A percentile compares a stretch with the other conserved stretches of the same genome.
These are phyloP conservation scores for Aspergillus quadricinctus DNA, from an alignment of 2,329 filamentous ascomycete species.

Conservation along the genomic window DNA sequence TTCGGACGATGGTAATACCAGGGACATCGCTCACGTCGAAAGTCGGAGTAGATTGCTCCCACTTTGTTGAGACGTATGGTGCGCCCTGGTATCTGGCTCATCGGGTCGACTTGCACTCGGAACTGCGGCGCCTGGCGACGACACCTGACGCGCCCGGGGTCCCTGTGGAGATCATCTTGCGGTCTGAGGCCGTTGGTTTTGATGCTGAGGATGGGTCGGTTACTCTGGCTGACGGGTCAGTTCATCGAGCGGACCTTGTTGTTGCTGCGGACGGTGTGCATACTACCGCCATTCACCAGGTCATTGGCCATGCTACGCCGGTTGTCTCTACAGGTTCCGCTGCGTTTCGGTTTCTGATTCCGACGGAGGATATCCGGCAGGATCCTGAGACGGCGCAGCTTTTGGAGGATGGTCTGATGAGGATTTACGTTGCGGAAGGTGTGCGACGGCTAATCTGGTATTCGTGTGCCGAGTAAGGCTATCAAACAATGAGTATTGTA, in stretches of 20 bases:
- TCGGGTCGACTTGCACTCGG: conserved; percentile 15
- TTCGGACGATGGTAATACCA: neutral
- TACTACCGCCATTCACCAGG: conserved; percentile 10
- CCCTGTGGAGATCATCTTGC: conserved; percentile 16
- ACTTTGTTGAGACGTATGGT: conserved; percentile 1
- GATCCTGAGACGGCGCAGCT: conserved; percentile 18
- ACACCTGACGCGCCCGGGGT: neutral
- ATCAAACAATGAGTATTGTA: neutral
- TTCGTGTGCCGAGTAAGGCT: conserved; percentile 21
- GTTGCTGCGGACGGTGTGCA: conserved; percentile 31
- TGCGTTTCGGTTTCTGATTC: conserved; percentile 24
- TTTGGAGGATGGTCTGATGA: conserved; percentile 32
- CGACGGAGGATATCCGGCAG: conserved; percentile 24
- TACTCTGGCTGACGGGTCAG: conserved; percentile 16
- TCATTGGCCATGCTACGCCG: conserved; percentile 6
- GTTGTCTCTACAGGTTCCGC: conserved; percentile 13
- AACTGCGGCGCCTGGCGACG: conserved; percentile 14
- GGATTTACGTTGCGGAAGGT: conserved; percentile 16
- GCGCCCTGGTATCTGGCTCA: conserved; percentile 8
- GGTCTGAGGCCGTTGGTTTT: conserved; percentile 17
- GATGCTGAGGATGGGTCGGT: conserved; percentile 17
- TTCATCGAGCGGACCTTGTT: conserved; percentile 25
- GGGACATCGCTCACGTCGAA: neutral
- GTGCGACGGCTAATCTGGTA: conserved; percentile 25
- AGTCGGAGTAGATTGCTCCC: neutral